Conservation (phyloP, 2,329 filamentous ascomycete genomes). For the Penicillium brevicompactum region DNA sequence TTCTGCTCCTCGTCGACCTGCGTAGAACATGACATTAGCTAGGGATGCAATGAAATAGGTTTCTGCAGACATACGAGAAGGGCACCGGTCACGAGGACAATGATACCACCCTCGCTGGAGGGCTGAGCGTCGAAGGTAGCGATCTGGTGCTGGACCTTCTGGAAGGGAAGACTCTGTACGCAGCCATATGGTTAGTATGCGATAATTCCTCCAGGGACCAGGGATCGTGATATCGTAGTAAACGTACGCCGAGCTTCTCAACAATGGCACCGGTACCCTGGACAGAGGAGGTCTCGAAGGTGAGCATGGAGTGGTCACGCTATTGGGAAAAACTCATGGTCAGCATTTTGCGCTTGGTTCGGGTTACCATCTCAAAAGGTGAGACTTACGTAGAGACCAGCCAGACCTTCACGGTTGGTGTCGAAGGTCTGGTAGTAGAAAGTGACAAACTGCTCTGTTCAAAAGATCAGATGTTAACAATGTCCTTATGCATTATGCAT, state of each 20-base stretch:
- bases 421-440: constrained; percentile 95
- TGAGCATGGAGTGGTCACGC: constrained; percentile 87
- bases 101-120: constrained; percentile 67
- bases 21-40: neutral
- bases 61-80: constrained; percentile 66
- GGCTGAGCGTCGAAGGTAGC: constrained; percentile 83
- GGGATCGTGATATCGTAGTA: neutral
- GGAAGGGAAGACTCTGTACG: constrained; percentile 72
- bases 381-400: constrained; percentile 74
- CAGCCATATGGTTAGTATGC: neutral
- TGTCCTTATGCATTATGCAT: neutral
- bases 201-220: neutral
- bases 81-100: constrained; percentile 86
- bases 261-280: constrained; percentile 68
- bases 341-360: constrained; percentile 4
- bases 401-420: constrained; percentile 64
- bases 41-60: neutral
- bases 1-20: constrained; percentile 83
- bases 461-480: constrained; percentile 20
- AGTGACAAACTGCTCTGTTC: constrained; percentile 77
- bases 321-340: constrained; percentile 43
- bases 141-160: constrained; percentile 77
- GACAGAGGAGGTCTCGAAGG: constrained; percentile 75
- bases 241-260: constrained; percentile 76
- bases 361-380: constrained; percentile 1